Conservation (phyloP, 768 basidiomycete species). For the Podaxis pistillaris region DNA sequence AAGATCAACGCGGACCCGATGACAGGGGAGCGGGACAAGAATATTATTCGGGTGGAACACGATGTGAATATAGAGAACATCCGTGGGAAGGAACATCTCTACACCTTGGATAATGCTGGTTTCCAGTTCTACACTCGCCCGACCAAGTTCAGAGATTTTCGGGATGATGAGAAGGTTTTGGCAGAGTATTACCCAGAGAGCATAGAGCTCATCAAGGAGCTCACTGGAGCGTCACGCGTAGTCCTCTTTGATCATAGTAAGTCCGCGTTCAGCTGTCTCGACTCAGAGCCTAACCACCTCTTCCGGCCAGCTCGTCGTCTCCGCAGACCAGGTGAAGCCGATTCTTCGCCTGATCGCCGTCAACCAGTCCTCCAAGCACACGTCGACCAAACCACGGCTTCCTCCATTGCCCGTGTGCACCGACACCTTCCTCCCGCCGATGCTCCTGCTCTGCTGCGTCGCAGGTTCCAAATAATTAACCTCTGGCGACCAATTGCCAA, state of each 20-base stretch:
- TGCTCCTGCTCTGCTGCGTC: conserved; percentile 39
- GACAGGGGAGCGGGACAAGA: conserved; percentile 22
- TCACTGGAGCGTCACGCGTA: conserved; percentile 55
- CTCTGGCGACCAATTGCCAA: conserved; percentile 57
- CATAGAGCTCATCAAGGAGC: conserved; percentile 49
- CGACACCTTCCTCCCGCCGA: conserved; percentile 49
- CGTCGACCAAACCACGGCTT: conserved; percentile 49
- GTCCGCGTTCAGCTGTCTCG: conserved; percentile 16
- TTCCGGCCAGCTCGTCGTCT: conserved; percentile 42
- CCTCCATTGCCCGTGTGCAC: conserved; percentile 45
- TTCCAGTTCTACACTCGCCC: conserved; percentile 41
- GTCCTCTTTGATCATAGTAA: conserved; percentile 65
- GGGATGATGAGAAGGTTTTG: conserved; percentile 36
- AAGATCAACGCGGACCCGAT: conserved; percentile 23
- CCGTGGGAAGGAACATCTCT: conserved; percentile 45
- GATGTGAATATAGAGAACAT: conserved; percentile 49
- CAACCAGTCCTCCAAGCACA: conserved; percentile 48
- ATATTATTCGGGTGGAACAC: conserved; percentile 18
- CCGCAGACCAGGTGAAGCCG: conserved; percentile 34
- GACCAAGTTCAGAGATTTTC: conserved; percentile 44
- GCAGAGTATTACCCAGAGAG: conserved; percentile 59
- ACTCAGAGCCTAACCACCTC: not conserved
- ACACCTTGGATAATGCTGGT: conserved; percentile 46
- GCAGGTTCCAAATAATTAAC: conserved; percentile 59
- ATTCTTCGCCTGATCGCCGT: conserved; percentile 35